Evolutionary conservation across 2,329 filamentous ascomycete species (phyloP), one percentile per base, ranked within the genome.

Genomic region (Botryotinia convoluta): DNA sequence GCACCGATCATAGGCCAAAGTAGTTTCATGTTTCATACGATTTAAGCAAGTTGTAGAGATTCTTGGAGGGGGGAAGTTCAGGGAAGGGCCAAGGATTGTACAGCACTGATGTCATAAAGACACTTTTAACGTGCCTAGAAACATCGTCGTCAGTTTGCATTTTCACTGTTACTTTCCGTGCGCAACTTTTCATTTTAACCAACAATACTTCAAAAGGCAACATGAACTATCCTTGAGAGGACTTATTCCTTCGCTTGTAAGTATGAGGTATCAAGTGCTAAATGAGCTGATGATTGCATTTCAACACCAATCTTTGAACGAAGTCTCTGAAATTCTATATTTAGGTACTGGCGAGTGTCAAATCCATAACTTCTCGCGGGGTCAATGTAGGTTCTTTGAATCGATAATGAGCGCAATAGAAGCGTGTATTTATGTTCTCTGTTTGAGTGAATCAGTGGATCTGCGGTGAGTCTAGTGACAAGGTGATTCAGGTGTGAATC

Each of bases 311-410:
- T n/a, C n/a, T n/a, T n/a, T n/a, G n/a, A n/a, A n/a, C n/a, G n/a
- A n/a, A 37, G 32, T 60, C 32, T 22, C 20, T 29, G 10, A 22
- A 7, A 2, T 37, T 22, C 29, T 22, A 5, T 3, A 10, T 60
- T 12, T 10, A 12, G 32, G 32, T 26, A 3, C 20, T 37, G 0
- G 20, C 29, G 32, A 14, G 10, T 60, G 4, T 37, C 9, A 7
- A 12, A 9, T 60, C 10, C 5, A 7, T 3, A 6, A 60, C 2
- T 26, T 3, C 32, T 26, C 4, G 20, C 20, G 2, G 2, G 1
- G 0, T 14, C 26, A 4, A 60, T 7, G 10, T 14, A 26, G 1
- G 1, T 37, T 26, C 1, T 9, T 35, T 22, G 20, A 14, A 22
- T 60, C 0, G 2, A 20, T 20, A 9, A 35, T 22, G 5, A 35